Base-by-base conservation (phyloP, 148 eudicot genomes). In the Vaccinium vitisidaea region DNA sequence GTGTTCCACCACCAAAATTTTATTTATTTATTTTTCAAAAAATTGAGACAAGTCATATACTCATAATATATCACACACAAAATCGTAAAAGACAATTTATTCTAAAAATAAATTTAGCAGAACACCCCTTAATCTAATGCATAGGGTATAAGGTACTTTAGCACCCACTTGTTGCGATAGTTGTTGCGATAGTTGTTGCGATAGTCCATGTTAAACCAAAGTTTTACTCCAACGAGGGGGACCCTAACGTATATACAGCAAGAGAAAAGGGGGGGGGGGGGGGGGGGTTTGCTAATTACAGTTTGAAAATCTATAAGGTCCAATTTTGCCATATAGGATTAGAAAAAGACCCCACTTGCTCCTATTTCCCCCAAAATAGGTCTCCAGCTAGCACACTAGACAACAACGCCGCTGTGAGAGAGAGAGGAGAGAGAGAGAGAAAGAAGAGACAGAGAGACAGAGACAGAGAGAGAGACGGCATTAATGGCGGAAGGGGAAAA, bases 401-500 rank as follows among this genome's bases (percentile, higher is more conserved):
- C 71, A 71, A 7, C 21, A 84, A 77, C 83, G 83, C 85, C 71
- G 83, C 83, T 56, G 73, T 77, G 49, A 79, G 85, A 82, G 55
- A 73, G 81, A 86, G 27, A 4, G 69, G 56, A 80, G 77, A 56
- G 82, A 84, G 46, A 84, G 56, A 80, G 77, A 56, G 82, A 84
- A 30, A 84, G 58, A 50, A 6, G 16, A 9, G 16, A 50, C 5
- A 14, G 9, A 53, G 39, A 84, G 81, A 25, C 82, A 83, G 76
- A 79, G 59, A 67, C 50, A 83, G 81, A 65, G 89, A 84, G 81
- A 80, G 75, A 75, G 32, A 27, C 75, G 86, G 84, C 88, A 82
- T 85, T 90, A 86, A 92, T 92, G 96, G 94, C 91, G 92, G 93
- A 92, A 82, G 90, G 77, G 80, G 77, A 86, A 30, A 39, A 56